Evolutionary conservation across 2,329 filamentous ascomycete genomes (phyloP), one percentile per base, ranked within the genome.

Genomic region (Aotearoamyces nothofagi): DNA sequence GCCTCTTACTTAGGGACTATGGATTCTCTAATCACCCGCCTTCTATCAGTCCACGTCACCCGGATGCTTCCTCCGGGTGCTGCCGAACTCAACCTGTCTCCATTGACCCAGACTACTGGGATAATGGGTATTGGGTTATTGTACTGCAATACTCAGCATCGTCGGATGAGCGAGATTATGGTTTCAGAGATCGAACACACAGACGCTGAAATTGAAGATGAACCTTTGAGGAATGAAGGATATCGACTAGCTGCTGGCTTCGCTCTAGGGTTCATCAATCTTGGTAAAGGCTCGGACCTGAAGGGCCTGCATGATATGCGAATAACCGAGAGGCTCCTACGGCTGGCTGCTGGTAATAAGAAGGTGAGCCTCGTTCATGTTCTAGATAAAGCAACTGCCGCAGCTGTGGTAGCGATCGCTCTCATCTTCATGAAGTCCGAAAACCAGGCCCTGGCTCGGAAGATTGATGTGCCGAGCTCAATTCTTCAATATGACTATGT

Each of bases 111-210:
- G 52, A 96, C 90, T 0, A 90, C 87, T 1, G 90, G 86, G 12
- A 78, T 98, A 23, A 92, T 98, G 83, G 90, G 90, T 2, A 93
- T 98, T 39, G 90, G 90, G 0, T 57, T 98, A 22, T 61, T 98
- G 1, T 98, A 96, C 52, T 92, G 79, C 55, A 79, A 86, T 48
- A 94, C 86, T 15, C 87, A 96, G 45, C 92, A 98, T 54, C 79
- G 92, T 16, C 76, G 92, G 20, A 98, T 98, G 90, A 96, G 84
- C 47, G 90, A 98, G 51, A 83, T 96, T 11, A 94, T 98, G 83
- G 70, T 98, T 28, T 96, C 87, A 0, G 90, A 98, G 50, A 90
- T 98, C 35, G 84, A 94, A 49, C 78, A 86, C 37, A 66, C 83
- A 29, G 83, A 90, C 24, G 58, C 63, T 15, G 67, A 80, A 20